Conservation (phyloP, 1,139 yeast species). For the Hansenula sp. region DNA sequence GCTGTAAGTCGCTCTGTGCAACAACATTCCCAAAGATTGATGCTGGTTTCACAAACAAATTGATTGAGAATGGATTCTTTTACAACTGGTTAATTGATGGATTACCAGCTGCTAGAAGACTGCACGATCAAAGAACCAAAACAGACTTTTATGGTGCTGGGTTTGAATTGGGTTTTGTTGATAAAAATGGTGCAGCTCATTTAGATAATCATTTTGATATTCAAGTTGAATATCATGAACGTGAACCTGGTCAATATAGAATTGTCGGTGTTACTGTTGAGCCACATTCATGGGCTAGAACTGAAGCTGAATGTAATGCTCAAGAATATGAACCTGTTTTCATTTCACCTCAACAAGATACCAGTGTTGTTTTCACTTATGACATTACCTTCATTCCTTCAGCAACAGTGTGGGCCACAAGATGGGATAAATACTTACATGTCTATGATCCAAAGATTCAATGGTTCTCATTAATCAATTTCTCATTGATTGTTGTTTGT, state of each 20-base stretch:
- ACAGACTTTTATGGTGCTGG: constrained; percentile 72
- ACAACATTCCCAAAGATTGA: constrained; percentile 57
- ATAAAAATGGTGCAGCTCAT: constrained; percentile 41
- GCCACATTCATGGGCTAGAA: constrained; percentile 60
- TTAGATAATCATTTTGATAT: constrained; percentile 81
- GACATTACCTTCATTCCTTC: constrained; percentile 65
- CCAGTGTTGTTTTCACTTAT: constrained; percentile 52
- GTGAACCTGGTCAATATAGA: constrained; percentile 65
- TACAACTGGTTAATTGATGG: constrained; percentile 96
- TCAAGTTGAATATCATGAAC: constrained; percentile 73
- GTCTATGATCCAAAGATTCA: constrained; percentile 90
- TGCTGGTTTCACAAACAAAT: constrained; percentile 67
- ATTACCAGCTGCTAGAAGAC: constrained; percentile 75
- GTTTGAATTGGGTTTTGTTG: constrained; percentile 71
- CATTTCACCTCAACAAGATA: constrained; percentile 34
- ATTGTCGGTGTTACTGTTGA: constrained; percentile 86
- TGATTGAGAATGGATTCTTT: constrained; percentile 76
- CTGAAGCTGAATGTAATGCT: constrained; percentile 29
- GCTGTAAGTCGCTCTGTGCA: constrained; percentile 64
- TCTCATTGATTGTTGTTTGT: constrained; percentile 73
- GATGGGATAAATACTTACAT: constrained; percentile 97
- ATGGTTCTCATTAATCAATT: constrained; percentile 89
- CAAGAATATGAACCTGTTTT: constrained; percentile 37
- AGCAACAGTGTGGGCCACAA: constrained; percentile 88
- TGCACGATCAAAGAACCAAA: constrained; percentile 53